Conservation (phyloP, 2,329 filamentous ascomycete species). For the Paramyrothecium roridum region DNA sequence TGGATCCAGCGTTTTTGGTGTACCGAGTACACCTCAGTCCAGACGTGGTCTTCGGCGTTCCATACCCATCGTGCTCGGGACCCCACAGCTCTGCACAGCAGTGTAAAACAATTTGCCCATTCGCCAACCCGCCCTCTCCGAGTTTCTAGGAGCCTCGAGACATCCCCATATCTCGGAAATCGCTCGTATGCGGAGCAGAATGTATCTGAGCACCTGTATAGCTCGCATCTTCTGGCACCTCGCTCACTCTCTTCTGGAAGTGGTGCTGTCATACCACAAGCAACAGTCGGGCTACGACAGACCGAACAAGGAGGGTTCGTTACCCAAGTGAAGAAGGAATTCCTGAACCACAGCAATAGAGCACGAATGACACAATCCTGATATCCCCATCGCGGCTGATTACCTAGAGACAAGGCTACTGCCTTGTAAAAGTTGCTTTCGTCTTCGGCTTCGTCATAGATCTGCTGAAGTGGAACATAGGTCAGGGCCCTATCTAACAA, state of each 20-base stretch:
- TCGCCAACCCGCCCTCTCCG: slow-evolving; percentile 84
- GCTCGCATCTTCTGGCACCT: slow-evolving; percentile 81
- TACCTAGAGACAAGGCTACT: slow-evolving; percentile 81
- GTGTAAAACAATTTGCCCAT: slow-evolving; percentile 98
- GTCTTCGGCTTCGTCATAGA: slow-evolving; percentile 93
- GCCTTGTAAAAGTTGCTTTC: slow-evolving; percentile 84
- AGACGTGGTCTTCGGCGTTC: slow-evolving; percentile 96
- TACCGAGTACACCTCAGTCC: slow-evolving; percentile 96
- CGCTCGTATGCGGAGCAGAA: slow-evolving; percentile 78
- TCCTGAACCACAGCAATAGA: slow-evolving; percentile 90
- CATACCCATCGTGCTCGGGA: slow-evolving; percentile 94
- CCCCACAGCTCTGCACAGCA: slow-evolving; percentile 92
- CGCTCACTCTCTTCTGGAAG: slow-evolving; percentile 86
- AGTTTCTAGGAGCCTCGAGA: slow-evolving; percentile 87
- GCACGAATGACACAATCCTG: slow-evolving; percentile 94
- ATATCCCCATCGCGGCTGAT: slow-evolving; percentile 89
- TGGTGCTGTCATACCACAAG: slow-evolving; percentile 78
- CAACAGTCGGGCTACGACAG: slow-evolving; percentile 80
- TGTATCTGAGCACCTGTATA: slow-evolving; percentile 80
- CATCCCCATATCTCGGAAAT: slow-evolving; percentile 92
- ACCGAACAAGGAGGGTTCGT: slow-evolving; percentile 86
- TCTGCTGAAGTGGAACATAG: slow-evolving; percentile 80
- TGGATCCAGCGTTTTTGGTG: slow-evolving; percentile 95
- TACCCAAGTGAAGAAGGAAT: slow-evolving; percentile 92
- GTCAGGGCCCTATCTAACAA: slow-evolving; percentile 88